A percentile compares a stretch with the other conserved stretches of the same genome.
Conservation (phyloP, 176 grass and related monocot genomes). For the Hordeum marinum region DNA sequence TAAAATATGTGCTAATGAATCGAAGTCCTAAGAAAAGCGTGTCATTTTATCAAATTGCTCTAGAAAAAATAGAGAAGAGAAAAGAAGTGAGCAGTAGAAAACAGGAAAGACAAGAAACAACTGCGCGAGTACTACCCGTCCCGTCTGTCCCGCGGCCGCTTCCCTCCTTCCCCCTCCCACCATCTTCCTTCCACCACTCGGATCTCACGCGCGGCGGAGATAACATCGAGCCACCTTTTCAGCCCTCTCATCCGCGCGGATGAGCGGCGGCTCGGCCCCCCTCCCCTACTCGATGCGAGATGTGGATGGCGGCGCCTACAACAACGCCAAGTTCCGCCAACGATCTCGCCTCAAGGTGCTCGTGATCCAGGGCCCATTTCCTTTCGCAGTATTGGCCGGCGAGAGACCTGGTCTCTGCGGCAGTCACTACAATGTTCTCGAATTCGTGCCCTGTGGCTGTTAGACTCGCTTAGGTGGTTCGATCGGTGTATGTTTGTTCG, state of each 20-base stretch:
- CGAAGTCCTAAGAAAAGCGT: too few relatives aligned
- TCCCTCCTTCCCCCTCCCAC: background rate
- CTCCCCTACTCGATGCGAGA: conserved; percentile 77
- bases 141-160: background rate
- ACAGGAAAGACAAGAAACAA: background rate
- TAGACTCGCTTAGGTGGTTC: background rate
- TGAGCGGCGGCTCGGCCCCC: conserved; percentile 28
- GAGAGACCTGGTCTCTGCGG: background rate
- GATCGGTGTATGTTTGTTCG: background rate
- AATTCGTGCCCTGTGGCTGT: background rate
- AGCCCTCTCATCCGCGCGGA: conserved; percentile 17
- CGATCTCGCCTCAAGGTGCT: conserved; percentile 81
- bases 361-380: background rate
- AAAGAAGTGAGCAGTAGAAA: background rate
- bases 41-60: too few relatives aligned
- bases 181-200: background rate
- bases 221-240: background rate
- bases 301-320: conserved; percentile 53
- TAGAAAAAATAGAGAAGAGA: too few relatives aligned
- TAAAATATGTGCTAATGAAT: too few relatives aligned
- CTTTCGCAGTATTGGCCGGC: background rate
- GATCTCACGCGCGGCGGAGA: conserved; percentile 24
- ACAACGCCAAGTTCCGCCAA: conserved; percentile 97
- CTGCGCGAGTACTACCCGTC: background rate
- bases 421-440: background rate